These are phyloP conservation scores for Arachnomyces sp. DNA, from an alignment of 2,329 filamentous ascomycete genomes.

Conservation along the genomic window DNA sequence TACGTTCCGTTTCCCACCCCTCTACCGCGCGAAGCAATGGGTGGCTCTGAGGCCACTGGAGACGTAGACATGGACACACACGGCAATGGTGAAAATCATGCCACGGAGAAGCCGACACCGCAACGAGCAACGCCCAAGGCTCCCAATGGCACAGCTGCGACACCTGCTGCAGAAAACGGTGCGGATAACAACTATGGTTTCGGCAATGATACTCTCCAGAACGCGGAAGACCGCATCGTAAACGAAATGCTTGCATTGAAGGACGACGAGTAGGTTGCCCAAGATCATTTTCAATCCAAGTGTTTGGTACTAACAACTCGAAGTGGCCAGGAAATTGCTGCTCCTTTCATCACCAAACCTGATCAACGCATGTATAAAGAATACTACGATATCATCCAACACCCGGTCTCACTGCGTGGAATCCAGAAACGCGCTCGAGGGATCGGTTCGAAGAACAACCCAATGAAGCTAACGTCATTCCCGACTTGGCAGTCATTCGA, in stretches of 20 bases:
- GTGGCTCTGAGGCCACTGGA: conserved; percentile 11
- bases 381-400: conserved; percentile 76
- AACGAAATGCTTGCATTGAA: conserved; percentile 61
- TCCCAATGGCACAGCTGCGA: conserved; percentile 21
- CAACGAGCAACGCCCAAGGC: conserved; percentile 20
- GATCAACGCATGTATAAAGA: conserved; percentile 63
- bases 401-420: conserved; percentile 69
- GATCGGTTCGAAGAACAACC: conserved; percentile 56
- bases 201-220: conserved; percentile 66
- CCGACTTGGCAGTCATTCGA: conserved; percentile 78
- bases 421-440: conserved; percentile 71
- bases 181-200: conserved; percentile 53
- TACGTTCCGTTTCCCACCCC: conserved; percentile 69
- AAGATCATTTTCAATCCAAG: conserved; percentile 11
- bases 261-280: conserved; percentile 52
- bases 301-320: conserved; percentile 9
- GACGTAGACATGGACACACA: conserved; percentile 1
- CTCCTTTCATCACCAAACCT: conserved; percentile 71
- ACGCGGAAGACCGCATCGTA: conserved; percentile 79
- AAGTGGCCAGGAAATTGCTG: conserved; percentile 59
- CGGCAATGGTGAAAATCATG: conserved; percentile 1
- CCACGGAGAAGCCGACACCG: neutral
- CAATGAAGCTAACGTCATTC: conserved; percentile 55
- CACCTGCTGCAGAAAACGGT: conserved; percentile 40
- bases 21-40: conserved; percentile 49